Percentiles rank a stretch among this genome's conserved stretches.
phyloP scores from a whole-genome alignment of 1,284 basidiomycete species.

The Tylopilus sp. region DNA sequence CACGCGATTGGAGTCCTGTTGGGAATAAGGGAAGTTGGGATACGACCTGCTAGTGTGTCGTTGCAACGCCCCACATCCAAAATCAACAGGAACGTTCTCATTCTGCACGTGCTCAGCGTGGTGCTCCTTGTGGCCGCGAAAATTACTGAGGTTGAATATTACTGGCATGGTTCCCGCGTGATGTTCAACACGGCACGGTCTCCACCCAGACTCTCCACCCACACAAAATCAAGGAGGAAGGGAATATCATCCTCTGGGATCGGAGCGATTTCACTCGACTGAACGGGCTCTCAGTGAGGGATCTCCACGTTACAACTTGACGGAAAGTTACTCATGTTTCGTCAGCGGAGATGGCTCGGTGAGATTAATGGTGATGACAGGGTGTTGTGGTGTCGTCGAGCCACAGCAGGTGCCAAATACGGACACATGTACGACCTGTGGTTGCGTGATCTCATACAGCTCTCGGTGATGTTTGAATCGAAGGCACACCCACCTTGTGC shows the following conservation, averaged over 20 bases:
- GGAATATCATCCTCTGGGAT: background rate
- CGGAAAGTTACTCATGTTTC: background rate
- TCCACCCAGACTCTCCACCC: background rate
- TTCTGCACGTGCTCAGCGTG: background rate
- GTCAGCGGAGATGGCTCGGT: no score
- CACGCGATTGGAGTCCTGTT: background rate
- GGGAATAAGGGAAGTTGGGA: background rate
- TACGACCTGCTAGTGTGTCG: background rate
- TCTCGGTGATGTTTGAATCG: no score
- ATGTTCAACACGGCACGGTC: background rate
- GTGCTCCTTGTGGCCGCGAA: background rate
- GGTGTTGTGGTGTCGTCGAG: background rate
- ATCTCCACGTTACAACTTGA: background rate
- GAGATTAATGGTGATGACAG: background rate
- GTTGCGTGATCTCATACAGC: no score
- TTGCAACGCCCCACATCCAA: background rate
- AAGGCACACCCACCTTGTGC: no score
- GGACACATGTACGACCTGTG: background rate
- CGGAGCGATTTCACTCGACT: background rate
- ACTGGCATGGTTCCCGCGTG: background rate
- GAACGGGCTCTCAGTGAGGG: background rate
- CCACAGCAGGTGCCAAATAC: constrained; percentile 2
- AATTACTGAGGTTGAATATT: background rate
- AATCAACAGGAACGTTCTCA: background rate
- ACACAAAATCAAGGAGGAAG: background rate